A percentile compares a stretch with the other conserved stretches of the same genome.
phyloP scores from a whole-genome alignment of 306 rosid genomes.

The Spatholobus suberectus region DNA sequence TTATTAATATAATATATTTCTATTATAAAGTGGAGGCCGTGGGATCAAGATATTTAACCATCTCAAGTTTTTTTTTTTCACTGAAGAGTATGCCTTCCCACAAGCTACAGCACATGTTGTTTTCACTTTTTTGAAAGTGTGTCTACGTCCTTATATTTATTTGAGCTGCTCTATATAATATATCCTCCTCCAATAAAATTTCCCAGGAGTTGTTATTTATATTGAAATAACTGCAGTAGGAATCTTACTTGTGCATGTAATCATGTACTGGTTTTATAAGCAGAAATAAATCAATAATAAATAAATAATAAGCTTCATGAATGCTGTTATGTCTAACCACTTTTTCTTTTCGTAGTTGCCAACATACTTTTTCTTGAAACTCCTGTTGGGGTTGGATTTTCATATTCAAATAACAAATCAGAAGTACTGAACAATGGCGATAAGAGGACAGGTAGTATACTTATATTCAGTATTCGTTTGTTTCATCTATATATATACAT shows the following conservation, averaged over 20 bases:
- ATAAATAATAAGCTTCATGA: background rate
- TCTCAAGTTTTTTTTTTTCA: too few species aligned
- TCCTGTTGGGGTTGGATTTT: constrained; percentile 92
- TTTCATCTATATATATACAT: too few species aligned
- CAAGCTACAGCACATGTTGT: too few species aligned
- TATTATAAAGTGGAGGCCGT: too few species aligned
- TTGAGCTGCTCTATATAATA: background rate
- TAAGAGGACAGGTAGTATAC: constrained; percentile 67
- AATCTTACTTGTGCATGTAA: constrained; percentile 8
- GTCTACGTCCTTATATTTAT: background rate
- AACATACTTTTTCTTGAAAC: constrained; percentile 76
- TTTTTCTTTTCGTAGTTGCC: constrained; percentile 67
- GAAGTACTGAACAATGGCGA: constrained; percentile 76
- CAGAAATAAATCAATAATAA: background rate
- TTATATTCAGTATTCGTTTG: too few species aligned
- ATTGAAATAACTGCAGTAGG: background rate
- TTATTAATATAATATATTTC: too few species aligned
- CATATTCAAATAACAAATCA: constrained; percentile 76
- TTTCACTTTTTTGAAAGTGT: too few species aligned
- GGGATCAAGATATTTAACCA: too few species aligned
- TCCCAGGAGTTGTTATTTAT: background rate
- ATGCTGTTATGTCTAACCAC: constrained; percentile 20
- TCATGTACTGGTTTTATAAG: background rate
- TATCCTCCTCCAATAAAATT: background rate
- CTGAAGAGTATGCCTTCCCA: too few species aligned